Evolutionary conservation across 2,329 filamentous ascomycete genomes (phyloP).

Genomic region (Apiospora phragmitis): DNA sequence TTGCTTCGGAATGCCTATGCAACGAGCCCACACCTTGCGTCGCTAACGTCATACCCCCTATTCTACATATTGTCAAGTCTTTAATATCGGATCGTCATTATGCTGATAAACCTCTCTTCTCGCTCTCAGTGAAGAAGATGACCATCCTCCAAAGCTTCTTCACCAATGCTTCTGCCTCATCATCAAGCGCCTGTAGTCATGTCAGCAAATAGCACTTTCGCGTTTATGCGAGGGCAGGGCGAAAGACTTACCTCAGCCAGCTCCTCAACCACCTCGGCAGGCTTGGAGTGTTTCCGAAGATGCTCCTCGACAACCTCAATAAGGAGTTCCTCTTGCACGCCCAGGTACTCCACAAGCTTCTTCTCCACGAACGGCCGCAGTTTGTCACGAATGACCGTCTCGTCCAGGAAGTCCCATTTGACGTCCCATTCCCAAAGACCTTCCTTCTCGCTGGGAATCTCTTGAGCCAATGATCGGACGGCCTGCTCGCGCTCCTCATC

Average conservation of each 20-base stretch:
- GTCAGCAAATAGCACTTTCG: conserved; percentile 27
- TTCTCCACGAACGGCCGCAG: conserved; percentile 94
- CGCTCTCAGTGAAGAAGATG: conserved; percentile 94
- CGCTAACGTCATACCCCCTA: not conserved
- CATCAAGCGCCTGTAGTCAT: conserved; percentile 72
- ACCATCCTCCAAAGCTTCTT: conserved; percentile 99
- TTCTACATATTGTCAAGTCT: not conserved
- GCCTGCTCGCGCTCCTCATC: conserved; percentile 87
- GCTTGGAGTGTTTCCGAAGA: conserved; percentile 70
- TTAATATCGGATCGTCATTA: conserved; percentile 34
- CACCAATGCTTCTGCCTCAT: conserved; percentile 90
- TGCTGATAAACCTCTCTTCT: conserved; percentile 81
- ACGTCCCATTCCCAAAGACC: conserved; percentile 91
- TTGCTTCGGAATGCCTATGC: not conserved
- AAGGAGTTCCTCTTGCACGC: conserved; percentile 92
- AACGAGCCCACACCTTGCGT: not conserved
- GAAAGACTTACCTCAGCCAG: conserved; percentile 70
- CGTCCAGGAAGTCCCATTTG: conserved; percentile 89
- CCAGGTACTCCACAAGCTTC: conserved; percentile 96
- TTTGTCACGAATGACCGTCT: conserved; percentile 78
- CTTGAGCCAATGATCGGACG: conserved; percentile 77
- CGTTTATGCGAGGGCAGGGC: not conserved
- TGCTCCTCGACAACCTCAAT: conserved; percentile 92
- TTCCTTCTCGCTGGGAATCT: conserved; percentile 85
- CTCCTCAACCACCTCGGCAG: conserved; percentile 81